phyloP scores from a whole-genome alignment of 2,329 filamentous ascomycete genomes.

The Scorias spongiosa region DNA sequence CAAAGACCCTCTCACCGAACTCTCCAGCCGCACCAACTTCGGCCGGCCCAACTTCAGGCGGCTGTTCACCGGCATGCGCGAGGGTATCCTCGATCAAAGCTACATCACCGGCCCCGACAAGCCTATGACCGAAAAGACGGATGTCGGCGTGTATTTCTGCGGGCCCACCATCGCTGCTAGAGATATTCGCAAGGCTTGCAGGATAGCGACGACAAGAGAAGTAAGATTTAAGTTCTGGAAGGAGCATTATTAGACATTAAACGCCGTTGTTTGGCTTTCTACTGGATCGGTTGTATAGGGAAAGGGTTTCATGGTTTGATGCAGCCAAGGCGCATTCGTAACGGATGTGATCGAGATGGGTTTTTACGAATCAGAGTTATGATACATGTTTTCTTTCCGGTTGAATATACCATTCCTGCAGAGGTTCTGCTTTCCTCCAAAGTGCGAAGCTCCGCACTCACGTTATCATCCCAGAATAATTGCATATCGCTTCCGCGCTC shows the following conservation, averaged over 20 bases:
- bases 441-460: too few species aligned
- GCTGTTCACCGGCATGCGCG: constrained; percentile 69
- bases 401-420: too few species aligned
- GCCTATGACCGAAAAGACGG: constrained; percentile 52
- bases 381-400: too few species aligned
- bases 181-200: constrained; percentile 71
- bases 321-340: too few species aligned
- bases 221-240: constrained; percentile 98
- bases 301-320: too few species aligned
- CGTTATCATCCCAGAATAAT: too few species aligned
- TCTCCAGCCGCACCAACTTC: constrained; percentile 83
- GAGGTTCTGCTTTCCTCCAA: too few species aligned
- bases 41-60: constrained; percentile 78
- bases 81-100: constrained; percentile 70
- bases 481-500: too few species aligned
- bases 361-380: too few species aligned
- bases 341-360: too few species aligned
- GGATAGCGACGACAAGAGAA: constrained; percentile 54
- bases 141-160: constrained; percentile 96
- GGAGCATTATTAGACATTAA: constrained; percentile 49
- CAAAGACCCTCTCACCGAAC: constrained; percentile 80
- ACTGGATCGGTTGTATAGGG: too few species aligned
- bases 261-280: too few species aligned
- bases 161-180: constrained; percentile 69
- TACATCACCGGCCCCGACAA: constrained; percentile 68